Conservation (phyloP, 2,329 filamentous ascomycete species). For the Aspergillus sp. region DNA sequence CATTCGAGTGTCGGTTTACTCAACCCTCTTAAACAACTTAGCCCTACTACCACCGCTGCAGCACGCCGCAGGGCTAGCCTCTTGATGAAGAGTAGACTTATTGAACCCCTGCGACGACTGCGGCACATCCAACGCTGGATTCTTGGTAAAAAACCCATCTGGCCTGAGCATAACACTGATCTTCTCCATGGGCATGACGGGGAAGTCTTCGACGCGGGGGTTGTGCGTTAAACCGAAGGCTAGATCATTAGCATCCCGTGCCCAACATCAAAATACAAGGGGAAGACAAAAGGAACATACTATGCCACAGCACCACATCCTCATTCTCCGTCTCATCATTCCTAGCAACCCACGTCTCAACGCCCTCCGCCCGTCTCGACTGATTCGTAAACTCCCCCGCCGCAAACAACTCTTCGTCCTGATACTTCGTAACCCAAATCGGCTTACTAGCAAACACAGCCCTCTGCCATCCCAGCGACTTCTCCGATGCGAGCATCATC, state of each 20-base stretch:
- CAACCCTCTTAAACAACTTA: conserved; percentile 25
- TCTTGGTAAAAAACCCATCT: conserved; percentile 48
- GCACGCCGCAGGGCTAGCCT: conserved; percentile 11
- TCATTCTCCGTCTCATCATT: conserved; percentile 45
- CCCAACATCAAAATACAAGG: background rate
- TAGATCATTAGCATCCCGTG: conserved; percentile 10
- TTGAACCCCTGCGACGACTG: conserved; percentile 37
- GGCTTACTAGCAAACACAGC: conserved; percentile 51
- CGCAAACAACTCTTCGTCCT: conserved; percentile 47
- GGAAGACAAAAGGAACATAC: conserved; percentile 32
- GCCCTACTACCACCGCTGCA: conserved; percentile 17
- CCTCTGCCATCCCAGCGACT: conserved; percentile 43
- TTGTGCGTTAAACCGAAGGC: conserved; percentile 56
- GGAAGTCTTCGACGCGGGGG: conserved; percentile 59
- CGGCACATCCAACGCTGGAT: conserved; percentile 45
- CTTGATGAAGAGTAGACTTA: conserved; percentile 31
- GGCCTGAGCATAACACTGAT: conserved; percentile 44
- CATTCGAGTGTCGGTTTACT: conserved; percentile 11
- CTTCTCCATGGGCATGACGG: conserved; percentile 59
- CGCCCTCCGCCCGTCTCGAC: conserved; percentile 47
- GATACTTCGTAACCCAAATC: conserved; percentile 51
- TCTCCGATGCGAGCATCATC: conserved; percentile 47
- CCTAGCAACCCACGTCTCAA: conserved; percentile 46
- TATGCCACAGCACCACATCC: conserved; percentile 34
- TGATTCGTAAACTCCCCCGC: conserved; percentile 54